These are phyloP conservation scores for Globisporangium paddicum DNA, from an alignment of 352 stramenopile genomes.

Conservation along the genomic window DNA sequence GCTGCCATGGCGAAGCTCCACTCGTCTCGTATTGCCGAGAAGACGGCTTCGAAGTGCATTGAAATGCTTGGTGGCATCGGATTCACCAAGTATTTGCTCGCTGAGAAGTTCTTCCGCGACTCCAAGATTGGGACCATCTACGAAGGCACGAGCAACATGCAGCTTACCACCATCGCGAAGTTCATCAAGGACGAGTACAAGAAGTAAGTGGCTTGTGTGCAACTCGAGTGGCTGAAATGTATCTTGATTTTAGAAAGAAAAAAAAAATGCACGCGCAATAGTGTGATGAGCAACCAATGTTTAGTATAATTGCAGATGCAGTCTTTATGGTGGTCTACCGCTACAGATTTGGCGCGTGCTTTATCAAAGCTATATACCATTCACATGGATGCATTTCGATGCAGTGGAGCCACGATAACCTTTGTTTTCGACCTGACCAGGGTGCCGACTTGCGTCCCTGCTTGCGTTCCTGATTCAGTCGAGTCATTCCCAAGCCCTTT, in stretches of 20 bases:
- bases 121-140: conserved; percentile 98
- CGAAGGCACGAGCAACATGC: conserved; percentile 97
- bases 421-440: neutral
- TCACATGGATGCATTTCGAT: neutral
- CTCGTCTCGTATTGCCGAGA: conserved; percentile 93
- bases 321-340: too few species aligned
- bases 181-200: conserved; percentile 88
- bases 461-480: neutral
- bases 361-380: neutral
- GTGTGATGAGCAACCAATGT: neutral
- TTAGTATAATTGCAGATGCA: neutral
- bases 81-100: conserved; percentile 93
- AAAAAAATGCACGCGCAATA: neutral
- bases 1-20: conserved; percentile 97
- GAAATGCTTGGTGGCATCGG: conserved; percentile 95
- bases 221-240: neutral
- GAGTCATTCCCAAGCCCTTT: neutral
- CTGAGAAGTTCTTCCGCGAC: conserved; percentile 97
- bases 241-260: conserved; percentile 8
- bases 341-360: neutral
- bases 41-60: conserved; percentile 94
- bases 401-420: neutral
- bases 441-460: neutral
- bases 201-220: conserved; percentile 28
- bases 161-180: conserved; percentile 93